A percentile compares a stretch with the other conserved stretches of the same genome.
phyloP scores from a whole-genome alignment of 495 filamentous ascomycete species.

The Tuber umbilicatum region DNA sequence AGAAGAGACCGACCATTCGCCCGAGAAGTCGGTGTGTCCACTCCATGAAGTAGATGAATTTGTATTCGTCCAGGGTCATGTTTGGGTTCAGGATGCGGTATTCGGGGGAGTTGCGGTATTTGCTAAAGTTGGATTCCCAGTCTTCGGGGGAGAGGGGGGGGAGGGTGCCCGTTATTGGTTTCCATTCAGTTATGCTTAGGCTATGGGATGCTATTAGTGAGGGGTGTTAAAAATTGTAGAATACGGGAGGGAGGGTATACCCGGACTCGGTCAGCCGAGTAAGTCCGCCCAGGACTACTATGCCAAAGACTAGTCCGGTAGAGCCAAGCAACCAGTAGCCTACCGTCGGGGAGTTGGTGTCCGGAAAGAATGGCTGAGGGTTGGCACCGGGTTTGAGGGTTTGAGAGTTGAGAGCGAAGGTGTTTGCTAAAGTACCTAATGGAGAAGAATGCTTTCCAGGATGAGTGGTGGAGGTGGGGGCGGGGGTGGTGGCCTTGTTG shows the following conservation, averaged over 20 bases:
- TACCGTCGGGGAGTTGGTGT: conserved; percentile 63
- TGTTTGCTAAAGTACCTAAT: conserved; percentile 30
- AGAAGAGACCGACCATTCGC: conserved; percentile 81
- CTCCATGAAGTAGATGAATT: conserved; percentile 99
- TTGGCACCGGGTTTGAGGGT: conserved; percentile 15
- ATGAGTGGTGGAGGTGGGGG: not conserved
- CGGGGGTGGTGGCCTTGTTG: conserved; percentile 5
- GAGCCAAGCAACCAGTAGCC: conserved; percentile 91
- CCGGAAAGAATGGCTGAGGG: conserved; percentile 54
- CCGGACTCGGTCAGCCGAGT: conserved; percentile 94
- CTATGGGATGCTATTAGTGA: conserved; percentile 46
- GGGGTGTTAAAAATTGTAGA: conserved; percentile 2
- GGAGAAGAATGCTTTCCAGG: conserved; percentile 17
- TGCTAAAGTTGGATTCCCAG: conserved; percentile 87
- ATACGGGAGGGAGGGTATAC: conserved; percentile 46
- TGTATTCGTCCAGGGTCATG: conserved; percentile 89
- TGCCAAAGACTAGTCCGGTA: conserved; percentile 86
- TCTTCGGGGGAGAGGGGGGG: conserved; percentile 67
- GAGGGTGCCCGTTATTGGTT: conserved; percentile 86
- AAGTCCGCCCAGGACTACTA: conserved; percentile 90
- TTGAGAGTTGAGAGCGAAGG: conserved; percentile 23
- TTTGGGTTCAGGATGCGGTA: conserved; percentile 81
- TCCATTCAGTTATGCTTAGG: conserved; percentile 98
- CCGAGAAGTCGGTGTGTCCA: conserved; percentile 96
- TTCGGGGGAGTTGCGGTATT: conserved; percentile 85